These are phyloP conservation scores for Xylaria digitata DNA, from an alignment of 2,329 filamentous ascomycete genomes.

Conservation along the genomic window DNA sequence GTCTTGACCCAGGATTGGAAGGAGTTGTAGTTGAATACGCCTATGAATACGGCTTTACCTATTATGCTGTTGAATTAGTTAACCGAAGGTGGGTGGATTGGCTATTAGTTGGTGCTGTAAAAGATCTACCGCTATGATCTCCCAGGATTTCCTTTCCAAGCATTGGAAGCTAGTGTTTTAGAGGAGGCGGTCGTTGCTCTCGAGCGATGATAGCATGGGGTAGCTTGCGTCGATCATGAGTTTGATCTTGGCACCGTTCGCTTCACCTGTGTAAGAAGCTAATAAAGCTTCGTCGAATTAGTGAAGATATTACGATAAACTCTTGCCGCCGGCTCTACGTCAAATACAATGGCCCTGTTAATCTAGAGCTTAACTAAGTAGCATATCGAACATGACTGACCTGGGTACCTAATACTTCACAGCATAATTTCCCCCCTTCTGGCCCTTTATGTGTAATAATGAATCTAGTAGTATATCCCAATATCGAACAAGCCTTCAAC, in stretches of 20 bases:
- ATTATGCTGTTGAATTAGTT: background rate
- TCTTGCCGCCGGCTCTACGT: background rate
- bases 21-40: too few species aligned
- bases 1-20: conserved; percentile 5
- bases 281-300: background rate
- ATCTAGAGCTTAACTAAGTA: too few species aligned
- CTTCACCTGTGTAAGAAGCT: conserved; percentile 13
- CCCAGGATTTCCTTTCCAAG: background rate
- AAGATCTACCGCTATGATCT: background rate
- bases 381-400: too few species aligned
- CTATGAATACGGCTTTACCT: background rate
- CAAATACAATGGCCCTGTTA: too few species aligned
- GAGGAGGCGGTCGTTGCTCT: background rate
- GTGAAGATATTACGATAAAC: background rate
- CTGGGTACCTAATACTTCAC: too few species aligned
- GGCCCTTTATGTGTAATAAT: too few species aligned
- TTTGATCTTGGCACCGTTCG: conserved; percentile 28
- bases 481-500: background rate
- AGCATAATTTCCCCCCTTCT: too few species aligned
- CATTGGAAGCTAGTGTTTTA: conserved; percentile 3
- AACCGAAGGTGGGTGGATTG: background rate
- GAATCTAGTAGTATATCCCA: background rate
- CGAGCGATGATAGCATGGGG: background rate
- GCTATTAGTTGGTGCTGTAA: conserved; percentile 1
- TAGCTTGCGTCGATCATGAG: conserved; percentile 9